phyloP scores from a whole-genome alignment of 164 flowering plant genomes.

The Sedum album region DNA sequence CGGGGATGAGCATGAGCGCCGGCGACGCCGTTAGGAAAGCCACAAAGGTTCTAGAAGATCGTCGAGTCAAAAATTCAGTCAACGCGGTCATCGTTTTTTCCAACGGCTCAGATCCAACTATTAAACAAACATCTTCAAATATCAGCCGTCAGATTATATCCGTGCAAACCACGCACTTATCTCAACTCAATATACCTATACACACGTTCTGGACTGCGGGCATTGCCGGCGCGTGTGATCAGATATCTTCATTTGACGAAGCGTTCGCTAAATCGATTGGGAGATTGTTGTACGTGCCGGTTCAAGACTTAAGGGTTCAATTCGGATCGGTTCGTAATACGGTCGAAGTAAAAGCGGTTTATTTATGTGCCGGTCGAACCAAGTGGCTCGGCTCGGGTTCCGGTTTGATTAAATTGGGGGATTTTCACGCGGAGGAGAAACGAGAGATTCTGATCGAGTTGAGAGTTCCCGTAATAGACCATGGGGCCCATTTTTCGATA shows the following conservation, averaged over 20 bases:
- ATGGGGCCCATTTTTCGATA: constrained; percentile 39
- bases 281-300: constrained; percentile 31
- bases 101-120: constrained; percentile 14
- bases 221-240: constrained; percentile 13
- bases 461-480: constrained; percentile 28
- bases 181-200: constrained; percentile 35
- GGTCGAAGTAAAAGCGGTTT: constrained; percentile 39
- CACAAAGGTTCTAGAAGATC: constrained; percentile 37
- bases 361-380: constrained; percentile 28
- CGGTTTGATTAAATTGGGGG: constrained; percentile 32
- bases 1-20: constrained; percentile 17
- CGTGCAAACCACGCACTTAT: constrained; percentile 24
- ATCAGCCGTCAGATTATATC: not conserved
- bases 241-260: constrained; percentile 20
- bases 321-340: constrained; percentile 31
- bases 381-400: constrained; percentile 19
- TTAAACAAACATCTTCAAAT: not conserved
- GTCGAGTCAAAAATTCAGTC: constrained; percentile 28
- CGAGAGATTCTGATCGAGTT: constrained; percentile 49
- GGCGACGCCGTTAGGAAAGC: constrained; percentile 42
- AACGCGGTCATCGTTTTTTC: constrained; percentile 28
- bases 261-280: constrained; percentile 26
- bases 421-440: constrained; percentile 41
- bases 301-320: constrained; percentile 36
- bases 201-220: constrained; percentile 20